Evolutionary conservation across 768 basidiomycete genomes (phyloP).

Genomic region (Tubosaeta brunneosetosa): DNA sequence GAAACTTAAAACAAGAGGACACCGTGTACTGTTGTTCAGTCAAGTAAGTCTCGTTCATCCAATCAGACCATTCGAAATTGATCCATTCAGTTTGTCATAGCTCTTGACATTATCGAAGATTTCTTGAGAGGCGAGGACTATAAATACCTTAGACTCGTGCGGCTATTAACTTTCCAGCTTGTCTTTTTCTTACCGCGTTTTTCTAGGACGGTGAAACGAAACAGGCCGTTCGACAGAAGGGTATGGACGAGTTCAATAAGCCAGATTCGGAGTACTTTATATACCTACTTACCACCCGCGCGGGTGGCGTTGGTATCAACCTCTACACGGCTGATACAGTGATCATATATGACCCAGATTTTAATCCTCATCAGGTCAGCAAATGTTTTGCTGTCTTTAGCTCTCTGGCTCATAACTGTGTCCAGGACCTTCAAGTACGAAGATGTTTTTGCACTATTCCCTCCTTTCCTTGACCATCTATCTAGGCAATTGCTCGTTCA

Average conservation of each 20-base stretch:
- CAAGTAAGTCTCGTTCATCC: conserved; percentile 51
- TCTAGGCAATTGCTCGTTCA: conserved; percentile 87
- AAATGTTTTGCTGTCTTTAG: neutral
- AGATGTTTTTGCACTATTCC: neutral
- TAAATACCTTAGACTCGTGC: conserved; percentile 74
- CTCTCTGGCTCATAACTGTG: conserved; percentile 8
- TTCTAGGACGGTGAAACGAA: conserved; percentile 85
- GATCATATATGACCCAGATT: conserved; percentile 92
- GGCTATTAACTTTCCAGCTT: conserved; percentile 12
- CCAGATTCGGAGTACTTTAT: conserved; percentile 85
- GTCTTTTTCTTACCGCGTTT: conserved; percentile 4
- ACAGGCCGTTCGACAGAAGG: conserved; percentile 80
- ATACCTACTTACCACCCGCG: conserved; percentile 87
- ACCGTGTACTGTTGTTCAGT: conserved; percentile 88
- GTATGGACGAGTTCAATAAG: conserved; percentile 93
- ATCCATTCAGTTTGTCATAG: conserved; percentile 73
- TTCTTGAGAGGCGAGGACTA: conserved; percentile 78
- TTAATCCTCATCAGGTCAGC: conserved; percentile 90
- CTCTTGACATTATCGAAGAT: conserved; percentile 83
- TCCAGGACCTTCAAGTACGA: conserved; percentile 79
- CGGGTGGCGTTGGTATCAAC: conserved; percentile 93
- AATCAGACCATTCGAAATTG: neutral
- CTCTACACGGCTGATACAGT: conserved; percentile 91
- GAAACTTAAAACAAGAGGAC: conserved; percentile 78
- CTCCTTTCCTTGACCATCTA: conserved; percentile 5